Evolutionary conservation across 116 monocot genomes (phyloP), one percentile per base, ranked within the genome.

Genomic region (Cymodocea nodosa): DNA sequence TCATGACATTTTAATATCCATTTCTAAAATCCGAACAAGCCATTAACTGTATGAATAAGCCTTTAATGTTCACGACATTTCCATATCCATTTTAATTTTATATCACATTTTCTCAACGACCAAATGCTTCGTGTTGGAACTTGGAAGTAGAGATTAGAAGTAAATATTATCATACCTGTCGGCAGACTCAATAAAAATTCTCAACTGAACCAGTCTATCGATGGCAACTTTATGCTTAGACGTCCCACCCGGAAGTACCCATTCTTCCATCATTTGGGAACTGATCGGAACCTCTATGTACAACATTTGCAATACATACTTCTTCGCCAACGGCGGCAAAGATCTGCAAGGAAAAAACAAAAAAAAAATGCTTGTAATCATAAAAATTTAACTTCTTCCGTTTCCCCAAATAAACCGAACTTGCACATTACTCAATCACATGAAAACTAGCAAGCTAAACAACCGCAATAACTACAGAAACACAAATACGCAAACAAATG

Each of bases 221-320:
- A 92, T 78, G 8, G 99, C 82, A 18, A 99, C 86, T 78, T 77
- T 92, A 79, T 99, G 89, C 78, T 99, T 99, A 7, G 99, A 86
- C 19, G 70, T 50, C 59, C 84, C 92, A 69, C 89, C 92, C 5
- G 83, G 50, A 23, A 98, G 77, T 60, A 99, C 80, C 92, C 92
- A 89, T 58, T 89, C 98, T 68, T 92, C 92, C 83, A 98, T 80
- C 4, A 81, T 78, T 74, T 82, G 81, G 25, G 92, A 80, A 23
- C 80, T 59, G 49, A 98, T 51, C n/a, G 89, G 70, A 49, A 82
- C 69, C 56, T 86, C 86, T 66, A 99, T 71, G 23, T 75, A 99
- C 54, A 99, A 37, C 89, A 89, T 77, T 73, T 92, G 99, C 76
- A 99, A 59, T 30, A 74, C 83, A 70, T 92, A 99, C 78, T 89